Evolutionary conservation across 164 flowering plant genomes (phyloP).

Genomic region (Vitis rupestris): DNA sequence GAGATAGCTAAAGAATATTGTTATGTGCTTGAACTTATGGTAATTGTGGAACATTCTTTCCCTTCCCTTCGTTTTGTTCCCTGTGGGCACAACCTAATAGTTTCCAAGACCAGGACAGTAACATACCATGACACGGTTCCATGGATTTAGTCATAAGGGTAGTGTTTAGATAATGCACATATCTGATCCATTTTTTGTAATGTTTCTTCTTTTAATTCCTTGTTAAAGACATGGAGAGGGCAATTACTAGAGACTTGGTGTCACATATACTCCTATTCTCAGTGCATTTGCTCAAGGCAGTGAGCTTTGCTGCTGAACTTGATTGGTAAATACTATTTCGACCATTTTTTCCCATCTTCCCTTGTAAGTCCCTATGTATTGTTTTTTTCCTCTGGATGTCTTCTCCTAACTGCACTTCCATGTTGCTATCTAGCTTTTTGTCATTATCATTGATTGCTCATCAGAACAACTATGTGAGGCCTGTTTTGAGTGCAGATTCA

Average conservation of each 20-base stretch:
- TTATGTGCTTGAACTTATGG: neutral
- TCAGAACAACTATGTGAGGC: slow-evolving; percentile 91
- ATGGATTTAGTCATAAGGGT: neutral
- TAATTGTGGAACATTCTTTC: neutral
- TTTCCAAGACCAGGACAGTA: neutral
- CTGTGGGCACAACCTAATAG: neutral
- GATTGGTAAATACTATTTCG: slow-evolving; percentile 59
- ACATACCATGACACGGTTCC: neutral
- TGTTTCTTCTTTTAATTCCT: slow-evolving; percentile 3
- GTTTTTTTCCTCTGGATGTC: neutral
- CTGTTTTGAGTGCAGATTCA: slow-evolving; percentile 63
- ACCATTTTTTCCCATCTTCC: neutral
- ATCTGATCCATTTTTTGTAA: neutral
- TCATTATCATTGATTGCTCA: slow-evolving; percentile 86
- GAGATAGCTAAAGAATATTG: neutral
- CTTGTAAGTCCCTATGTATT: neutral
- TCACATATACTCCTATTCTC: slow-evolving; percentile 66
- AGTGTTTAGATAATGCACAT: neutral
- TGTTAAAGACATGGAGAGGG: slow-evolving; percentile 90
- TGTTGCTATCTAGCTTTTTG: slow-evolving; percentile 46
- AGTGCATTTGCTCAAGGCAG: slow-evolving; percentile 60
- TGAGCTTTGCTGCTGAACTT: slow-evolving; percentile 85
- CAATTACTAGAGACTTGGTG: slow-evolving; percentile 80
- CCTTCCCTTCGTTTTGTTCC: neutral
- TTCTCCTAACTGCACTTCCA: neutral